Evolutionary conservation across 129 eudicot species (phyloP), one percentile per base, ranked within the genome.

Genomic region (Flaveria bidentis): DNA sequence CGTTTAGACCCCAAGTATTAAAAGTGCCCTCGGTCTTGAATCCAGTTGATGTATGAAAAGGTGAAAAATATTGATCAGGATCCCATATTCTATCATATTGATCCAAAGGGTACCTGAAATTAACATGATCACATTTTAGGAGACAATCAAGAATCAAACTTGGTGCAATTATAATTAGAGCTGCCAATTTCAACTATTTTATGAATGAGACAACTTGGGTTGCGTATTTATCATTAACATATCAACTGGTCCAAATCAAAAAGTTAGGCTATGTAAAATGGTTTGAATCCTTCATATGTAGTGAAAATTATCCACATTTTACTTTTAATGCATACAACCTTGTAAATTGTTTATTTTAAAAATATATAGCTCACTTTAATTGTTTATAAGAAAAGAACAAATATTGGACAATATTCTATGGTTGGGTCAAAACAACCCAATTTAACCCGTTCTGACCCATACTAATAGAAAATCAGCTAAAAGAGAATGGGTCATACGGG

Each of bases 51-150:
- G 85, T 79, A 67, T 88, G 96, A 16, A 74, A 84, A 8, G 98
- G 98, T 2, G 87, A 83, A 82, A 83, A 93, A 63, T 88, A 83
- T 68, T 86, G 76, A 81, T 93, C 98, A 11, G 86, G 81, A 62
- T 93, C 98, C 98, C 98, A 93, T 80, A 93, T 90, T 23, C 98
- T 87, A 73, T 93, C 98, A 56, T 88, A 93, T 76, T 72, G 88
- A 73, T 93, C 98, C 70, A 82, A 55, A 33, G 98, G 97, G 84
- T 90, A 93, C 91, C 98, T 93, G 47, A 8, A 51, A 80, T 69
- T 52, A 14, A 75, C 70, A 72, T 17, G 23, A 74, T 50, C 17
- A 36, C 30, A 73, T 18, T 23, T 53, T 50, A 49, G 73, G 46
- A 80, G 71, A 57, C 45, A 9, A 51, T 23, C 67, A 51, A 51